Percentiles rank a stretch among this genome's conserved stretches.
phyloP scores from a whole-genome alignment of 2,329 filamentous ascomycete species.

The Cryphonectria naterciae region DNA sequence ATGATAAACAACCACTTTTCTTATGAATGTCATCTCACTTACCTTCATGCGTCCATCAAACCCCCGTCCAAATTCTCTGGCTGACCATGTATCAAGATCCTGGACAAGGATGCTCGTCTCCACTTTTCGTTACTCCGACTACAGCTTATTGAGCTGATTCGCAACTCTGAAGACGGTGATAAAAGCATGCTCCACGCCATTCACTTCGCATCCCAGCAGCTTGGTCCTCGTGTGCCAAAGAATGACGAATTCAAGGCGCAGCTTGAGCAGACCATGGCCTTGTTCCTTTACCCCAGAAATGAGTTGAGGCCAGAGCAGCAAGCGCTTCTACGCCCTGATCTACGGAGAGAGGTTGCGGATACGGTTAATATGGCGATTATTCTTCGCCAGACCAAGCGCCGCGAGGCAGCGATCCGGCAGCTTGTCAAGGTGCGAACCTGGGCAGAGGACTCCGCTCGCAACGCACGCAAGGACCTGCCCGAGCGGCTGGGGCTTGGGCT shows the following conservation, averaged over 20 bases:
- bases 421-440: conserved; percentile 83
- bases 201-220: conserved; percentile 83
- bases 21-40: conserved; percentile 65
- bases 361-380: conserved; percentile 90
- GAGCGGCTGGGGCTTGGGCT: conserved; percentile 45
- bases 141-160: conserved; percentile 92
- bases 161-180: conserved; percentile 73
- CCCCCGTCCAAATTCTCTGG: conserved; percentile 23
- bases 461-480: conserved; percentile 47
- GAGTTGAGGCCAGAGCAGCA: conserved; percentile 76
- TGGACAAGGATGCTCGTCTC: conserved; percentile 80
- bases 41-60: conserved; percentile 36
- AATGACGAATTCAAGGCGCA: conserved; percentile 82
- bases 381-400: conserved; percentile 69
- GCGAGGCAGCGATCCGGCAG: conserved; percentile 80
- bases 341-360: conserved; percentile 83
- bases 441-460: conserved; percentile 70
- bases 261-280: conserved; percentile 88
- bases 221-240: conserved; percentile 84
- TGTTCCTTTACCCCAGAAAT: conserved; percentile 86
- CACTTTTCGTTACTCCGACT: conserved; percentile 90
- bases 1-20: conserved; percentile 80
- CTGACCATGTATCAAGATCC: conserved; percentile 67
- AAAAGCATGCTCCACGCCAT: conserved; percentile 70
- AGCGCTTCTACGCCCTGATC: conserved; percentile 74